Evolutionary conservation across 129 eudicot species (phyloP).

Genomic region (Scalesia atractyloides): DNA sequence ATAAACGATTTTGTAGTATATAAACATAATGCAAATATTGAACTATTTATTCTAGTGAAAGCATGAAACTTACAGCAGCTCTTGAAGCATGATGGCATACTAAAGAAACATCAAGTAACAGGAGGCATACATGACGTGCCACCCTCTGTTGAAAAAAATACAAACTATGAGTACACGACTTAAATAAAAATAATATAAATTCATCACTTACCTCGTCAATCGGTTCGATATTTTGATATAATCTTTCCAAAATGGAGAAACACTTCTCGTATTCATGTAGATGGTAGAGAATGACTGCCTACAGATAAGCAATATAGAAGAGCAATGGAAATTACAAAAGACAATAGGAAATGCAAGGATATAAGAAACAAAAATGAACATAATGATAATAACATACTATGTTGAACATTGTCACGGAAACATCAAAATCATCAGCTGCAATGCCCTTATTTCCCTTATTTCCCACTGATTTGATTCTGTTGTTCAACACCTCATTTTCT

Average conservation of each 20-base stretch:
- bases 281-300: slow-evolving; percentile 81
- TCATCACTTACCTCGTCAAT: slow-evolving; percentile 70
- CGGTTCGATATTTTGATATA: slow-evolving; percentile 87
- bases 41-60: slow-evolving; percentile 16
- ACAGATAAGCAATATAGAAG: slow-evolving; percentile 23
- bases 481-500: slow-evolving; percentile 45
- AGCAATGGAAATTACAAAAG: slow-evolving; percentile 1
- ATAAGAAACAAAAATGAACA: slow-evolving; percentile 19
- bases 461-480: slow-evolving; percentile 45
- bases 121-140: slow-evolving; percentile 77
- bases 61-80: slow-evolving; percentile 67
- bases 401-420: slow-evolving; percentile 66
- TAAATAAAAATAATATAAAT: neutral
- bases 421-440: slow-evolving; percentile 64
- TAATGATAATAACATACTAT: slow-evolving; percentile 55
- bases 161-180: neutral
- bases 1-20: slow-evolving; percentile 6
- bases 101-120: slow-evolving; percentile 85
- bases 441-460: slow-evolving; percentile 44
- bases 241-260: slow-evolving; percentile 62
- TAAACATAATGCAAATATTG: neutral
- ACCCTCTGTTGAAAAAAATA: slow-evolving; percentile 50
- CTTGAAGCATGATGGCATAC: slow-evolving; percentile 62
- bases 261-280: slow-evolving; percentile 74
- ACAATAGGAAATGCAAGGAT: neutral